Percentiles rank a stretch among this genome's conserved stretches.
phyloP scores from a whole-genome alignment of 2,329 filamentous ascomycete genomes.

The Verticillium zaregamsianum region DNA sequence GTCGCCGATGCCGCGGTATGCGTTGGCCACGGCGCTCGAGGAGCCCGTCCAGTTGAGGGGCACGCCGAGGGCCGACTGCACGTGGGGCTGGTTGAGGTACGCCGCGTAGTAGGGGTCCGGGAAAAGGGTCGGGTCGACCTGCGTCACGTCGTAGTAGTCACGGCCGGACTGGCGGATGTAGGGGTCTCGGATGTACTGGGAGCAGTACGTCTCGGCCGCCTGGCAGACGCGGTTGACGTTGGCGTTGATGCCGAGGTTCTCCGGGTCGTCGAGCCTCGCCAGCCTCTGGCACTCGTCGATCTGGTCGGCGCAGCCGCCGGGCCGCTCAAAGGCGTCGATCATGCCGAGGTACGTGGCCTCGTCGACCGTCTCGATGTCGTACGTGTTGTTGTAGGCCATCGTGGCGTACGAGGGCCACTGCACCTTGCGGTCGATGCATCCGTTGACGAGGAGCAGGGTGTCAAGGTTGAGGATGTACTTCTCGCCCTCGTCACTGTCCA shows the following conservation, averaged over 20 bases:
- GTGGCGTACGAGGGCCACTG: slow-evolving; percentile 27
- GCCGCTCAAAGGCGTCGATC: slow-evolving; percentile 22
- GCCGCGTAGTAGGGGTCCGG: slow-evolving; percentile 9
- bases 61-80: slow-evolving; percentile 58
- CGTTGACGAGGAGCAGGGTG: slow-evolving; percentile 53
- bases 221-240: slow-evolving; percentile 17
- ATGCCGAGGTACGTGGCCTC: slow-evolving; percentile 23
- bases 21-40: slow-evolving; percentile 8
- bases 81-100: slow-evolving; percentile 17
- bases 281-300: slow-evolving; percentile 48
- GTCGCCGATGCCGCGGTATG: slow-evolving; percentile 20
- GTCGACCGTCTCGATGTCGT: slow-evolving; percentile 24
- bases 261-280: slow-evolving; percentile 17
- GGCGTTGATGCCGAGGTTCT: slow-evolving; percentile 17
- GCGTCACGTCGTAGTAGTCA: slow-evolving; percentile 16
- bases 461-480: slow-evolving; percentile 39
- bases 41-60: slow-evolving; percentile 47
- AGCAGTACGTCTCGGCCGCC: slow-evolving; percentile 7
- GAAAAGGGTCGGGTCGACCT: slow-evolving; percentile 14
- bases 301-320: slow-evolving; percentile 46
- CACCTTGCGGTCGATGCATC: slow-evolving; percentile 43
- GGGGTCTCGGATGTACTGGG: slow-evolving; percentile 6
- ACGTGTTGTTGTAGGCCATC: slow-evolving; percentile 27
- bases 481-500: slow-evolving; percentile 25
- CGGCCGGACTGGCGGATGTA: slow-evolving; percentile 4